Evolutionary conservation across 768 basidiomycete genomes (phyloP).

Genomic region (Podaxis mareebaensis): DNA sequence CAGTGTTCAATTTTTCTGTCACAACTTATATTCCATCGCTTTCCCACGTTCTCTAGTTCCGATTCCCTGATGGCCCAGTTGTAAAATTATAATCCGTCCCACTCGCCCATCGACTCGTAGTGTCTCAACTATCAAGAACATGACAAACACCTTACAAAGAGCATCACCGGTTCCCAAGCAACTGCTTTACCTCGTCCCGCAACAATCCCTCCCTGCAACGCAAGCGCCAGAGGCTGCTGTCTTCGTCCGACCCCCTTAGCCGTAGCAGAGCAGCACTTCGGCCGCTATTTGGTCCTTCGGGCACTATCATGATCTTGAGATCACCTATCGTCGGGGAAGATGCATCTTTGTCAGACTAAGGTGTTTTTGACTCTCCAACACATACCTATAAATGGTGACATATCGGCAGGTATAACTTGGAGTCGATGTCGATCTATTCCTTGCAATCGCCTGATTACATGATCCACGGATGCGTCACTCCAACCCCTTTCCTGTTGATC

Average conservation of each 20-base stretch:
- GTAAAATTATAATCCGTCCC: not conserved
- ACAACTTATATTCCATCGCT: slow-evolving; percentile 12
- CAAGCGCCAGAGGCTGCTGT: slow-evolving; percentile 71
- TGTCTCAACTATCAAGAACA: not conserved
- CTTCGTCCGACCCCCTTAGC: slow-evolving; percentile 64
- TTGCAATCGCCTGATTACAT: slow-evolving; percentile 55
- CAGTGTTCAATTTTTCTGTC: slow-evolving; percentile 13
- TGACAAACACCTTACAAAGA: not conserved
- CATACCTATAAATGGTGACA: slow-evolving; percentile 63
- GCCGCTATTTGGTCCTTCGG: slow-evolving; percentile 20
- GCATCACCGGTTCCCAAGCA: slow-evolving; percentile 26
- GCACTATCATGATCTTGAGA: slow-evolving; percentile 55
- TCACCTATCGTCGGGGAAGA: slow-evolving; percentile 48
- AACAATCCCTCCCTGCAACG: slow-evolving; percentile 51
- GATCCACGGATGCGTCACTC: slow-evolving; percentile 59
- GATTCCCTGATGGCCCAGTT: not conserved
- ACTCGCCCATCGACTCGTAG: not conserved
- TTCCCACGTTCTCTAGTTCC: slow-evolving; percentile 21
- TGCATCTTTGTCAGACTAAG: slow-evolving; percentile 17
- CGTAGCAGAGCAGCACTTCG: slow-evolving; percentile 44
- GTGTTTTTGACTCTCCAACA: slow-evolving; percentile 1
- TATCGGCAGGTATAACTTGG: slow-evolving; percentile 53
- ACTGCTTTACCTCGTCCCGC: slow-evolving; percentile 43
- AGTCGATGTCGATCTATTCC: slow-evolving; percentile 41
- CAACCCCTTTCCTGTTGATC: slow-evolving; percentile 58